Evolutionary conservation across 2,329 filamentous ascomycete species (phyloP).

Genomic region (Colletotrichum sidae): DNA sequence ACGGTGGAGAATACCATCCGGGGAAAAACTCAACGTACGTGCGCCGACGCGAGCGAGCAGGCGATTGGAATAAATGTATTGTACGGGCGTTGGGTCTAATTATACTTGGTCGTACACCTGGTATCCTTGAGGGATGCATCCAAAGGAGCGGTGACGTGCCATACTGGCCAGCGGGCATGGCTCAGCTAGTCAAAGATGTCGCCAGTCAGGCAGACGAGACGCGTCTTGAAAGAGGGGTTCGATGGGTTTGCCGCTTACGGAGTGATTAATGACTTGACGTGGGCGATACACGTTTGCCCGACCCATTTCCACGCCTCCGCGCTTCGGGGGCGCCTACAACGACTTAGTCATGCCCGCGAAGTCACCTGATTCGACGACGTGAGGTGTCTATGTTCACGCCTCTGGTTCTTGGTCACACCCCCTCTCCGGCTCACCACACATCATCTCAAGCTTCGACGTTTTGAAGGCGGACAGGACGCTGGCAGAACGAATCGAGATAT

Average conservation of each 20-base stretch:
- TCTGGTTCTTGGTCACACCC: neutral
- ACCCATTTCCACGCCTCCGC: constrained; percentile 11
- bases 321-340: neutral
- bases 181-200: constrained; percentile 36
- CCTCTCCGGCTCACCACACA: constrained; percentile 14
- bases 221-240: constrained; percentile 40
- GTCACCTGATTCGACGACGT: constrained; percentile 45
- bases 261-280: constrained; percentile 2
- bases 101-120: constrained; percentile 38
- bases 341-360: constrained; percentile 51
- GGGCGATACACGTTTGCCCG: constrained; percentile 18
- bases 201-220: constrained; percentile 47
- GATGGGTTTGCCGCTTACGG: neutral
- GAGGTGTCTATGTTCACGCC: constrained; percentile 30
- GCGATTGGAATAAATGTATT: neutral
- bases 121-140: constrained; percentile 38
- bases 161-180: constrained; percentile 49
- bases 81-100: neutral
- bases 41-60: neutral
- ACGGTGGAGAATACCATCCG: too few species aligned
- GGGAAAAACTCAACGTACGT: constrained; percentile 2
- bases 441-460: constrained; percentile 27
- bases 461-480: constrained; percentile 18
- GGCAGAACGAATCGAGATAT: constrained; percentile 4
- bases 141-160: constrained; percentile 46